A percentile compares a stretch with the other conserved stretches of the same genome.
phyloP scores from a whole-genome alignment of 108 stramenopile species.

The Schizochytrium sp. region DNA sequence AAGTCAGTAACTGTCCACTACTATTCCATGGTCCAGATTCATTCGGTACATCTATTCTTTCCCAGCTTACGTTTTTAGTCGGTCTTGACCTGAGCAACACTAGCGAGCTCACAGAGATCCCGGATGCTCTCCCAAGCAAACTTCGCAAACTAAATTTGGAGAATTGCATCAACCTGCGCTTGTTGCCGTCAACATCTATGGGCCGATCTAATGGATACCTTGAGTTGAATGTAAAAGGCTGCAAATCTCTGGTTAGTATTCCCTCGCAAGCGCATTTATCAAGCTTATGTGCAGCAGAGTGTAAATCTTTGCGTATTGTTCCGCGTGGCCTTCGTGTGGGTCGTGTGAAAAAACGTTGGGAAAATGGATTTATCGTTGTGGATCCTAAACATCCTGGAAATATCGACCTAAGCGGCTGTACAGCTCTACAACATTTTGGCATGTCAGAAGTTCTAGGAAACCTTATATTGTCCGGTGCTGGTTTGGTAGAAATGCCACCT shows the following conservation, averaged over 20 bases:
- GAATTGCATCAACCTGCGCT: neutral
- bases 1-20: too few species aligned
- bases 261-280: neutral
- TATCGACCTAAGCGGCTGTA: neutral
- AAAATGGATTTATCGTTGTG: constrained; percentile 28
- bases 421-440: constrained; percentile 2
- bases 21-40: too few species aligned
- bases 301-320: neutral
- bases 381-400: neutral
- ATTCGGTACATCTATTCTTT: too few species aligned
- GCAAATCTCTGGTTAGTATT: neutral
- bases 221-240: neutral
- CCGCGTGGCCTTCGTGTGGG: constrained; percentile 14
- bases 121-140: neutral
- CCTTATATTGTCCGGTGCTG: neutral
- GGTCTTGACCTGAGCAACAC: neutral
- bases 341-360: neutral
- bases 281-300: neutral
- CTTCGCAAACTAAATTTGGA: neutral
- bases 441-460: neutral
- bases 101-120: neutral
- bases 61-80: too few species aligned
- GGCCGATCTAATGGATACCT: neutral
- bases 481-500: neutral
- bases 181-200: neutral